Conservation (phyloP, 192 early-diverging fungal species). For the Podila epigama region DNA sequence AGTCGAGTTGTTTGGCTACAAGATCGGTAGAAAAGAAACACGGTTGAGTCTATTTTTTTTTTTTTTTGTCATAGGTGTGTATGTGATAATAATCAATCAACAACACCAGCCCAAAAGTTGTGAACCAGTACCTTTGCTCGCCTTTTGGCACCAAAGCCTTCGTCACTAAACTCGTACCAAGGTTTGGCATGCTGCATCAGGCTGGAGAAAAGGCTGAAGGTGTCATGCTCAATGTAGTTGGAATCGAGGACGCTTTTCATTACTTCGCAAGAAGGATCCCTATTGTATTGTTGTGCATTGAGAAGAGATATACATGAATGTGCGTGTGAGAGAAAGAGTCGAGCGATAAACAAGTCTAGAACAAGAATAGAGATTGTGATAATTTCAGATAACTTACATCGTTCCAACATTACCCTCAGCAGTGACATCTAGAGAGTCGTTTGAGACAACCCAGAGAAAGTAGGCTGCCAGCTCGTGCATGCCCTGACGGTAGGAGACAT, state of each 20-base stretch:
- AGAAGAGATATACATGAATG: too few relatives aligned
- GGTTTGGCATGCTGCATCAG: conserved; percentile 82
- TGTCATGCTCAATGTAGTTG: conserved; percentile 87
- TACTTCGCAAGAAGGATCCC: conserved; percentile 43
- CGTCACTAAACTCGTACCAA: conserved; percentile 88
- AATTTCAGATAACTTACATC: too few relatives aligned
- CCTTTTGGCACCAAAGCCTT: conserved; percentile 34
- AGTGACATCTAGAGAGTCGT: conserved; percentile 63
- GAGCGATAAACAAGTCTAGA: too few relatives aligned
- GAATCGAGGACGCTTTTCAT: conserved; percentile 67
- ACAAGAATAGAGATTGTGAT: too few relatives aligned
- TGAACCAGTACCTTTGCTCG: conserved; percentile 40
- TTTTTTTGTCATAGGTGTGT: background rate
- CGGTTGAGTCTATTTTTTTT: too few relatives aligned
- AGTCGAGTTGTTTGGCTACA: conserved; percentile 6
- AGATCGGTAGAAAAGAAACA: background rate
- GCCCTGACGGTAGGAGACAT: conserved; percentile 94
- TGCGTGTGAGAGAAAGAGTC: too few relatives aligned
- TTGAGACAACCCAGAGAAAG: conserved; percentile 77
- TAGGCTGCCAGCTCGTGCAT: conserved; percentile 97
- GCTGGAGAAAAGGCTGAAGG: conserved; percentile 80
- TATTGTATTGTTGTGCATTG: too few relatives aligned
- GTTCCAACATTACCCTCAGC: background rate
- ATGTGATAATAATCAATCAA: background rate
- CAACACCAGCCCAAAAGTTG: too few relatives aligned